Conservation (phyloP, 176 grass and related monocot genomes). For the Coix lacrymajobi region DNA sequence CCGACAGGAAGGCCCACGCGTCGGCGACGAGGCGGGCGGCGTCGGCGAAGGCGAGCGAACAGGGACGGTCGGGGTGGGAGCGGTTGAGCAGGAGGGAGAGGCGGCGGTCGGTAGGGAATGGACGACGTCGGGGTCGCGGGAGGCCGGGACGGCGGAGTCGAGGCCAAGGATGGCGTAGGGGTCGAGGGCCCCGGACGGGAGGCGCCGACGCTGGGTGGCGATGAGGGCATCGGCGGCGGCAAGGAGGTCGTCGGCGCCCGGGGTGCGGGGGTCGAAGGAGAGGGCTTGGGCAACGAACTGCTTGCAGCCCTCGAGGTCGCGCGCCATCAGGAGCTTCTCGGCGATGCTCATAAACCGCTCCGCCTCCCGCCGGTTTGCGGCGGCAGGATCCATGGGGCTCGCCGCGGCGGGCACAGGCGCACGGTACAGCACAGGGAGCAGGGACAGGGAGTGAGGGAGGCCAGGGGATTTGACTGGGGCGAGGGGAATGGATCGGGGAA, state of each 20-base stretch:
- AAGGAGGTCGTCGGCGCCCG: constrained; percentile 52
- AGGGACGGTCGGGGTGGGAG: constrained; percentile 14
- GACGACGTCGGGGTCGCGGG: constrained; percentile 44
- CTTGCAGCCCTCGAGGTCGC: constrained; percentile 22
- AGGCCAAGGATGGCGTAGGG: constrained; percentile 26
- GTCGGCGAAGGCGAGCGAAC: constrained; percentile 16
- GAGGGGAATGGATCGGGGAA: not conserved
- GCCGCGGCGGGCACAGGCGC: not conserved
- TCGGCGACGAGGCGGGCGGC: constrained; percentile 18
- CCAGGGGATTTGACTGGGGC: not conserved
- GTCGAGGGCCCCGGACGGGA: not conserved
- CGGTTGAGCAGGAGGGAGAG: constrained; percentile 21
- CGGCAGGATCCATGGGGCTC: constrained; percentile 11
- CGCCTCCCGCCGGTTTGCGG: not conserved
- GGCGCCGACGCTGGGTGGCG: constrained; percentile 2
- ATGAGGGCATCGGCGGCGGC: constrained; percentile 27
- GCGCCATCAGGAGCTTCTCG: constrained; percentile 23
- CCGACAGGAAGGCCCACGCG: constrained; percentile 15
- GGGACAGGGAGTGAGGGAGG: too few relatives aligned
- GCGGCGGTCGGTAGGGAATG: constrained; percentile 9
- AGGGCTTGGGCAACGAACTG: constrained; percentile 5
- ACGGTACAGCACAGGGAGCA: not conserved
- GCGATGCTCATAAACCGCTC: not conserved
- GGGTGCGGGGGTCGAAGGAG: constrained; percentile 37
- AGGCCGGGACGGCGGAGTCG: constrained; percentile 26